These are phyloP conservation scores for Fusarium sambucinum DNA, from an alignment of 2,329 filamentous ascomycete species.

Conservation along the genomic window DNA sequence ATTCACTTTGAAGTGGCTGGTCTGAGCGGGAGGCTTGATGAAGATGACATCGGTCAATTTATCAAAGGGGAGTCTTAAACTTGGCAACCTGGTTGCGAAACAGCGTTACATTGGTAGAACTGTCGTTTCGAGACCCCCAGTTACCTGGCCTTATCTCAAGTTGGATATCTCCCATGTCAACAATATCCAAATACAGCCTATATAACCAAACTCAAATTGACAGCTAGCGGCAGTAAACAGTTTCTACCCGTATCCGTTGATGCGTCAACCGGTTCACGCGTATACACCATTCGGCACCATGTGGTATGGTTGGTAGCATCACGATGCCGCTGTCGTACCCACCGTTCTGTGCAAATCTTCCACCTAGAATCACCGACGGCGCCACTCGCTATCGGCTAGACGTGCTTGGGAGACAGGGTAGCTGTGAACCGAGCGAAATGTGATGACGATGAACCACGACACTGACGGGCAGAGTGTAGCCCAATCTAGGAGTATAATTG, in stretches of 20 bases:
- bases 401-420: conserved; percentile 11
- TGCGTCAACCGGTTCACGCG: conserved; percentile 41
- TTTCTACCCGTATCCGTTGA: conserved; percentile 33
- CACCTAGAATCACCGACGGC: conserved; percentile 38
- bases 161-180: conserved; percentile 19
- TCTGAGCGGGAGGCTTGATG: conserved; percentile 30
- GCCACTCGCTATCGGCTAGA: conserved; percentile 30
- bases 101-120: conserved; percentile 35
- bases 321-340: conserved; percentile 30
- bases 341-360: conserved; percentile 26
- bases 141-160: conserved; percentile 1
- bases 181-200: conserved; percentile 15
- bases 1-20: conserved; percentile 20
- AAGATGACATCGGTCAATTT: conserved; percentile 30
- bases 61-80: conserved; percentile 29
- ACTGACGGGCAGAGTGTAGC: neutral
- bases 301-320: conserved; percentile 25
- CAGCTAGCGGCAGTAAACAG: neutral
- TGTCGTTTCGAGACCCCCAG: conserved; percentile 36
- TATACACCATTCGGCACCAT: conserved; percentile 13
- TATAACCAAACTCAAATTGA: neutral
- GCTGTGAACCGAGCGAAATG: neutral
- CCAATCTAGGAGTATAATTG: conserved; percentile 9
- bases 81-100: conserved; percentile 38
- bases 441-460: conserved; percentile 12